Conservation (phyloP, 2,329 filamentous ascomycete species). For the Venturia aucupariae region DNA sequence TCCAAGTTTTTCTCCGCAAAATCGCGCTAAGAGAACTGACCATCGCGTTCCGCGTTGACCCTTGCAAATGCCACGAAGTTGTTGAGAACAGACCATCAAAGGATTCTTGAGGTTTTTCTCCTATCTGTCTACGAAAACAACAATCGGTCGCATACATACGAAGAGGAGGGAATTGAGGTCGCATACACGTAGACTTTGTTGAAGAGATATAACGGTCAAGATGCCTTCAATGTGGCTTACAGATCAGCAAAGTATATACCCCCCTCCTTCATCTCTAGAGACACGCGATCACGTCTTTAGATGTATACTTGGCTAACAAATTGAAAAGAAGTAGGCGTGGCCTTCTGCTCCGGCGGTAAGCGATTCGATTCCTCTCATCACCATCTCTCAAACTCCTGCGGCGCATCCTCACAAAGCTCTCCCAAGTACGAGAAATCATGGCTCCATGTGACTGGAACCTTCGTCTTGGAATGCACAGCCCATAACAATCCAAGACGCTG, state of each 20-base stretch:
- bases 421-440: not conserved
- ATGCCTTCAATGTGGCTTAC: constrained; percentile 95
- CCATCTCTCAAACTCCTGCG: not conserved
- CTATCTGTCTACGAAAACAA: not conserved
- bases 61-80: not conserved
- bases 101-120: not conserved
- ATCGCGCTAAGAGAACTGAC: not conserved
- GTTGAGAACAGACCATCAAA: not conserved
- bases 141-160: not conserved
- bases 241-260: constrained; percentile 78
- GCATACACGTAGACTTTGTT: not conserved
- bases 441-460: not conserved
- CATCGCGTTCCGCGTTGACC: not conserved
- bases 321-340: constrained; percentile 79
- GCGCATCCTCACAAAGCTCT: not conserved
- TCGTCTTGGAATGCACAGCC: too few species aligned
- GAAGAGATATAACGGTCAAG: not conserved
- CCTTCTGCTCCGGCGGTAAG: constrained; percentile 95
- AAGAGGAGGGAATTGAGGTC: not conserved
- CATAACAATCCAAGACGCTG: not conserved
- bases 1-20: too few species aligned
- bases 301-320: constrained; percentile 20
- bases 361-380: constrained; percentile 26
- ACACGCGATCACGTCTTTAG: constrained; percentile 15
- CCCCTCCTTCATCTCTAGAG: constrained; percentile 11